Evolutionary conservation across 78 protist species (phyloP), one percentile per base, ranked within the genome.

Genomic region (Dictyostelium brefeldianum): DNA sequence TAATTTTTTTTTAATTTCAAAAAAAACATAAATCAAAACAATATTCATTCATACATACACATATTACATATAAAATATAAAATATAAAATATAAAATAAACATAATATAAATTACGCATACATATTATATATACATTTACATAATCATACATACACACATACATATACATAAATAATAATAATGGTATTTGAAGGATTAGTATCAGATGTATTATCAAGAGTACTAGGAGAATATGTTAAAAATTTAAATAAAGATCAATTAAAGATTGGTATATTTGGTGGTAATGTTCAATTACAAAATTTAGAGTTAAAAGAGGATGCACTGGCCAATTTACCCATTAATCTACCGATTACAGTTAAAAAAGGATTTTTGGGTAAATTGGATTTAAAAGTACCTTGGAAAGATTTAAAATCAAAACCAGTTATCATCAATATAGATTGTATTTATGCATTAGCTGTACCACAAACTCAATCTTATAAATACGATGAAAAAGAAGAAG

Each of bases 331-430:
- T 82, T 69, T 91, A 22, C 97, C 97, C 0, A 87, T 87, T 8
- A 80, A 78, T 47, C 78, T 91, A 5, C 96, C 90, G n/a, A 71
- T 82, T 4, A 50, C 59, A 0, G 89, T 82, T 9, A 92, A 82
- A 62, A 90, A 83, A 50, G 97, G 97, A 11, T 71, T 90, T 17
- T 65, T 96, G 3, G 96, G 96, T 47, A 87, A 53, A 54, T 51
- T 96, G 11, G 94, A 79, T 15, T 46, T 96, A 1, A 75, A 82
- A 43, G 95, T 96, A 5, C 96, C 97, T 8, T 96, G 97, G 97
- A 93, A 90, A 48, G 90, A 84, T 47, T 57, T 96, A 48, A 93
- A 91, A 47, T 71, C 93, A 5, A 79, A 94, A 51, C 96, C 97
- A 36, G 97, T 96, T 11, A 70, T 89, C 29, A 92, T 94, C 27